Evolutionary conservation across 2,329 filamentous ascomycete genomes (phyloP), one percentile per base, ranked within the genome.

Genomic region (Colletotrichum neosansevieriae): DNA sequence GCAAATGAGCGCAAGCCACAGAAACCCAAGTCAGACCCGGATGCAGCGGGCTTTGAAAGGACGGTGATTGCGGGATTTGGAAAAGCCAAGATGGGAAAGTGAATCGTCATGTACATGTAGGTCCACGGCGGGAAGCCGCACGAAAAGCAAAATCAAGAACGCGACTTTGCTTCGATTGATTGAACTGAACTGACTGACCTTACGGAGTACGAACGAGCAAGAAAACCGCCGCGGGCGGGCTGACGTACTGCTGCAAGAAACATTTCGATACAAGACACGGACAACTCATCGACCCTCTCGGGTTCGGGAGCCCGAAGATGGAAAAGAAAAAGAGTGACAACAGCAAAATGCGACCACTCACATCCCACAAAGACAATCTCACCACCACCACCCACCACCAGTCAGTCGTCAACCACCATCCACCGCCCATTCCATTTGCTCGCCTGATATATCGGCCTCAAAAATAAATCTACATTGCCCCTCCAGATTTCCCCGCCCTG

Each of bases 341-440:
- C 29, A 29, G 45, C 11, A 47, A 42, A 62, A 58, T 59, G 56
- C 54, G 61, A 69, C 61, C 49, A 29, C 45, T 69, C 69, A 57
- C 58, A 62, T 65, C 11, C 36, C 57, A 69, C 61, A 62, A 34
- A 40, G n/a, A 45, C 17, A 36, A 21, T 21, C 34, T 36, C 50
- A 53, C 24, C 29, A 34, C n/a, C 15, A 13, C 50, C 32, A 7
- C 32, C 11, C 50, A 34, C 29, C 50, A 11, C n/a, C 15, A 5
- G 15, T 15, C 3, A 49, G 24, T 29, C 24, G 4, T 29, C 29
- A 36, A 21, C 29, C 24, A 34, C 15, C 2, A 19, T 24, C 32
- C 21, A 9, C 19, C 50, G 7, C 29, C 50, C 50, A 38, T 34
- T 21, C 32, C 29, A n/a, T 15, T 51, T 51, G 7, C 49, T 9